Base-by-base conservation (phyloP, 352 stramenopile species). In the Globisporangium viniferum region DNA sequence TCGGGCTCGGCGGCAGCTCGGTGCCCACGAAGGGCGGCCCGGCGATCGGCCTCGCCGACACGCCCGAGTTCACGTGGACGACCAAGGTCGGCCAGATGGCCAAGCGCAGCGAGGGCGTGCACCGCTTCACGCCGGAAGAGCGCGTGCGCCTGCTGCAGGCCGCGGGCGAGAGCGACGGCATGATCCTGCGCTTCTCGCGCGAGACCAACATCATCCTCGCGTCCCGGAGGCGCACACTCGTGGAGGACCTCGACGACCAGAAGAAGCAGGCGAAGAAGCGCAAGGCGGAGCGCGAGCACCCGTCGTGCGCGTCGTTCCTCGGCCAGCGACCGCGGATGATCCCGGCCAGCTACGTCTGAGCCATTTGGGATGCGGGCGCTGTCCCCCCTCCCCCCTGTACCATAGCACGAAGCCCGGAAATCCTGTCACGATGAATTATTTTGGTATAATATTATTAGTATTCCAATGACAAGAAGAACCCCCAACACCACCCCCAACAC, bases 41-140 rank as follows among this genome's bases (percentile, higher is more conserved):
- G 2, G 82, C 75, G 24, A 86, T 89, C 59, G 81, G 81, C 0
- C 65, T 89, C n/a, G 56, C 72, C 15, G 77, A 88, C 67, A 70
- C 62, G 35, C 76, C 76, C 49, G 80, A 88, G 73, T 87, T 85
- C 67, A 88, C 77, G 20, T 86, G 78, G 77, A 88, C 73, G 10
- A 91, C 79, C 27, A 88, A 84, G 59, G 81, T 89, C 69, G 81
- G 76, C 36, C 64, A 89, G 48, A 89, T 89, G 81, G 81, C 81
- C 36, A 79, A 87, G 62, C 65, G 79, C 56, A 83, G 81, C 54
- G 81, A 89, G 62, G 79, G 81, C 29, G 73, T 89, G 46, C 81
- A 82, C 70, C 77, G 79, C 27, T 87, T 89, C 72, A 73, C 75
- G n/a, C 49, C 76, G 5, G 72, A 87, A 20, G 75, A 89, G 63